Percentiles rank a stretch among this genome's conserved stretches.
phyloP scores from a whole-genome alignment of 148 eudicot genomes.

The Drosera capensis region DNA sequence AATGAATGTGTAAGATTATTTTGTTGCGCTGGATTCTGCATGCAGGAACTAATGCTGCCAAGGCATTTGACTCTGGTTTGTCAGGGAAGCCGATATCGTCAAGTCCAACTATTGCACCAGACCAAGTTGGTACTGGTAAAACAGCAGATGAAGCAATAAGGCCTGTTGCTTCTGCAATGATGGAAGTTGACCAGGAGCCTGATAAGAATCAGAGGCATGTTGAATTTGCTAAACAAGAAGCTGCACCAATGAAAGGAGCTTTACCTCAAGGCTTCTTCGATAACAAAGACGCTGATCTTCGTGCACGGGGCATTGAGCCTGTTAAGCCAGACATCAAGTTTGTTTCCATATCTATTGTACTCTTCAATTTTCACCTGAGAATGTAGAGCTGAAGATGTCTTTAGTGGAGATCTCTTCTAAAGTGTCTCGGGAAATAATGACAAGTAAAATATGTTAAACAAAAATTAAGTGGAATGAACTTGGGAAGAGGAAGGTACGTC shows the following conservation, averaged over 20 bases:
- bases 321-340: constrained; percentile 79
- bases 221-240: constrained; percentile 15
- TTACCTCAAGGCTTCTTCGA: constrained; percentile 92
- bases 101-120: constrained; percentile 11
- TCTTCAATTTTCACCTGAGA: not conserved
- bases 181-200: constrained; percentile 15
- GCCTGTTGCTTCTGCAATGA: constrained; percentile 16
- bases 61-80: constrained; percentile 10
- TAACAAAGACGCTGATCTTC: constrained; percentile 84
- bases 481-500: too few species aligned
- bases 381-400: not conserved
- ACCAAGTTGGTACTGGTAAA: constrained; percentile 11
- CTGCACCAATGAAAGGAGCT: constrained; percentile 47
- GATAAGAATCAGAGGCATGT: constrained; percentile 7
- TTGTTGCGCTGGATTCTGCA: not conserved
- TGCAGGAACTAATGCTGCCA: constrained; percentile 20
- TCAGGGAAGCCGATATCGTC: constrained; percentile 13
- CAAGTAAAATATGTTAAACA: too few species aligned
- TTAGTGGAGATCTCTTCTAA: not conserved
- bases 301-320: constrained; percentile 89
- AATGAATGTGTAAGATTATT: not conserved
- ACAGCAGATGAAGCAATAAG: constrained; percentile 12
- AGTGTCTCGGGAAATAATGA: too few species aligned
- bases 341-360: constrained; percentile 10
- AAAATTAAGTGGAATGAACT: too few species aligned